These are phyloP conservation scores for Globisporangium apiculatum DNA, from an alignment of 352 stramenopile genomes.

Conservation along the genomic window DNA sequence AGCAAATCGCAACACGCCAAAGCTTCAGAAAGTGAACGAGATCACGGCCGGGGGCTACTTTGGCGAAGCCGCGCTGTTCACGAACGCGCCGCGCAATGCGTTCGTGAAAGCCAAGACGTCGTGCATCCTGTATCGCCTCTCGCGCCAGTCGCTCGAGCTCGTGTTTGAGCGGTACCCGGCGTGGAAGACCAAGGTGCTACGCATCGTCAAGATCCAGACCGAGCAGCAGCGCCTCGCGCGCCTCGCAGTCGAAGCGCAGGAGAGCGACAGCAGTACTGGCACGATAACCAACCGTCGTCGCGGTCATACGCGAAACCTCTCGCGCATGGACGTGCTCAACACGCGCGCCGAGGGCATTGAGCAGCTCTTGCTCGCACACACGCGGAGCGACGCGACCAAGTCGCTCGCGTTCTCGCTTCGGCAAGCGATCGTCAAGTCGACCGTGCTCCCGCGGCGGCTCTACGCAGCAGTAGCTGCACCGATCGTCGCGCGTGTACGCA, in stretches of 20 bases:
- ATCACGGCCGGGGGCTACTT: constrained; percentile 57
- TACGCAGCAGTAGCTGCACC: neutral
- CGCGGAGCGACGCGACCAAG: constrained; percentile 14
- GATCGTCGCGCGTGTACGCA: too few species aligned
- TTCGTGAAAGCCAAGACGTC: constrained; percentile 56
- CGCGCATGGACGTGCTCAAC: constrained; percentile 43
- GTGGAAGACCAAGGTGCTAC: constrained; percentile 59
- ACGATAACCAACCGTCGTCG: constrained; percentile 4
- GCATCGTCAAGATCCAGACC: constrained; percentile 56
- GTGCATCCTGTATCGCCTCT: constrained; percentile 52
- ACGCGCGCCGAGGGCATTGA: constrained; percentile 41
- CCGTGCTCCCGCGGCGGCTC: neutral
- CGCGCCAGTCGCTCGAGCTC: constrained; percentile 44
- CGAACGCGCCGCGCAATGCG: constrained; percentile 43
- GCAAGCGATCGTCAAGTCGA: constrained; percentile 3
- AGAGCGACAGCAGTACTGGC: constrained; percentile 6
- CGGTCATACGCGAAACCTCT: constrained; percentile 18
- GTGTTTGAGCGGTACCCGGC: constrained; percentile 53
- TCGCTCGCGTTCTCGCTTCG: constrained; percentile 10
- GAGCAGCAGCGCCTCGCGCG: constrained; percentile 48
- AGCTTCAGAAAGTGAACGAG: constrained; percentile 44
- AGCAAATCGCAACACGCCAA: neutral
- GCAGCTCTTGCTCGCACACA: constrained; percentile 28
- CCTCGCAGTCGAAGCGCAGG: constrained; percentile 26
- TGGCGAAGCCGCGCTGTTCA: constrained; percentile 49